A percentile compares a stretch with the other conserved stretches of the same genome.
Conservation (phyloP, 179 eudicot species). For the Drosera spatulata region DNA sequence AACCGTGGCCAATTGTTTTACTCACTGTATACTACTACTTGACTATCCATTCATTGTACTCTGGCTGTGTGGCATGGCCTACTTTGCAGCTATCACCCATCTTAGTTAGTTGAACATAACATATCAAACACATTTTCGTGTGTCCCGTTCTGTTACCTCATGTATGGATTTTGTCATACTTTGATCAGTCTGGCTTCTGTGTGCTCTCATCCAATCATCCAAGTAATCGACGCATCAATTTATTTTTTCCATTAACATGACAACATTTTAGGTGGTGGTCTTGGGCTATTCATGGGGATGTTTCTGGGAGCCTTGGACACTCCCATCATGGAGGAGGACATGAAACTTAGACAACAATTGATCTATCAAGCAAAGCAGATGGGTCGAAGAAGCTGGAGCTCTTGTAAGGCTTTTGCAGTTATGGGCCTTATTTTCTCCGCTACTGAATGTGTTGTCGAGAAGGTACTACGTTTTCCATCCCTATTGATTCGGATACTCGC, state of each 20-base stretch:
- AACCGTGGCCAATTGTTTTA: too few relatives aligned
- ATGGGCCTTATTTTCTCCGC: slow-evolving; percentile 84
- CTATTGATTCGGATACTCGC: neutral
- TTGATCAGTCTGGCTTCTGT: too few relatives aligned
- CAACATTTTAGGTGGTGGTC: slow-evolving; percentile 61
- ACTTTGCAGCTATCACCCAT: too few relatives aligned
- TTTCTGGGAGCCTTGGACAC: slow-evolving; percentile 73
- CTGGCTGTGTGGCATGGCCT: too few relatives aligned
- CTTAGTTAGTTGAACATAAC: too few relatives aligned
- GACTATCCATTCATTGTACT: too few relatives aligned
- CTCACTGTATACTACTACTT: too few relatives aligned
- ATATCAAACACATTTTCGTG: too few relatives aligned
- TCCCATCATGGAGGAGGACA: slow-evolving; percentile 65
- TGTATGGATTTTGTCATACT: too few relatives aligned
- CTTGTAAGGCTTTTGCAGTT: slow-evolving; percentile 85
- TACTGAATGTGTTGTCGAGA: slow-evolving; percentile 79
- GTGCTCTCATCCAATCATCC: too few relatives aligned
- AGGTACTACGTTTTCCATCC: slow-evolving; percentile 29
- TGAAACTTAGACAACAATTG: slow-evolving; percentile 67
- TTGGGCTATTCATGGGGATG: slow-evolving; percentile 74
- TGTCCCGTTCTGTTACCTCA: too few relatives aligned
- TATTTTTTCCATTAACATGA: neutral
- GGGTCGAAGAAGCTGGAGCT: slow-evolving; percentile 87
- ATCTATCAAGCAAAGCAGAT: slow-evolving; percentile 63
- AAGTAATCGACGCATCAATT: neutral